These are phyloP conservation scores for Mycena polygramma DNA, from an alignment of 768 basidiomycete genomes.

Conservation along the genomic window DNA sequence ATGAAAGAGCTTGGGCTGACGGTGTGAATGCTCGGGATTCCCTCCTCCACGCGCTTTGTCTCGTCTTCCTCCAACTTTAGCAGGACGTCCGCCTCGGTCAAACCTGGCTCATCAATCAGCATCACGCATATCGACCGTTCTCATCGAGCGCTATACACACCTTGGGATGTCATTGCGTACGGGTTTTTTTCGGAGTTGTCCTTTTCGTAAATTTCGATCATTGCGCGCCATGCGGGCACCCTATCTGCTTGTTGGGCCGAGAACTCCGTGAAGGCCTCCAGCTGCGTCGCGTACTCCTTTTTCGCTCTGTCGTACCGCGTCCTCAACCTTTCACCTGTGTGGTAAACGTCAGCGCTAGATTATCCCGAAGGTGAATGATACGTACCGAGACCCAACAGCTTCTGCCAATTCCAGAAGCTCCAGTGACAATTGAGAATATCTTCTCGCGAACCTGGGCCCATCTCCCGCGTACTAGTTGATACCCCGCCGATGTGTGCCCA, in stretches of 20 bases:
- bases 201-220: background rate
- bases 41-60: background rate
- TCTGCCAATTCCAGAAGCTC: slow-evolving; percentile 45
- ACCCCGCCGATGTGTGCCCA: slow-evolving; percentile 47
- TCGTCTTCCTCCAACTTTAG: slow-evolving; percentile 22
- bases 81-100: slow-evolving; percentile 5
- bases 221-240: background rate
- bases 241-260: background rate
- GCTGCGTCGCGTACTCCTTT: background rate
- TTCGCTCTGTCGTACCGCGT: background rate
- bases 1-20: slow-evolving; percentile 25
- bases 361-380: background rate
- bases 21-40: slow-evolving; percentile 3
- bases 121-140: background rate
- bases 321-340: background rate
- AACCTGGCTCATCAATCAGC: background rate
- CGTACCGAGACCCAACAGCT: slow-evolving; percentile 41
- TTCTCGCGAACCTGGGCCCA: slow-evolving; percentile 49
- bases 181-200: background rate
- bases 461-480: slow-evolving; percentile 49
- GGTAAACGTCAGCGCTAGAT: background rate
- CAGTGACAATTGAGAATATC: slow-evolving; percentile 46
- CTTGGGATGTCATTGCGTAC: background rate
- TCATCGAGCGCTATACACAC: background rate
- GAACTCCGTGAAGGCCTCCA: background rate